These are phyloP conservation scores for Starmerella apicola DNA, from an alignment of 805 yeast genomes.

Conservation along the genomic window DNA sequence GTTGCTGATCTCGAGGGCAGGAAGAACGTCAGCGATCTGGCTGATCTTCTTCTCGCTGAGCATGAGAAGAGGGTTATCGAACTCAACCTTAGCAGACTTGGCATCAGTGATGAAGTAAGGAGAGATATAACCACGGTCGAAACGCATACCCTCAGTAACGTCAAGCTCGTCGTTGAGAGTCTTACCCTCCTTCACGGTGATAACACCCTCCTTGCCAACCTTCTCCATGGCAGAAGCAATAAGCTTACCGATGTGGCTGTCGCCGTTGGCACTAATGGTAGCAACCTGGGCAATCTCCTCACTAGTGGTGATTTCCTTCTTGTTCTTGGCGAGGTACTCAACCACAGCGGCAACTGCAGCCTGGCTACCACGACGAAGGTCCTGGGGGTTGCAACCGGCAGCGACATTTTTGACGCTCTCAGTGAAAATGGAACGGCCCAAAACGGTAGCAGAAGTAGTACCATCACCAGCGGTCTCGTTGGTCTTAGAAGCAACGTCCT, in stretches of 20 bases:
- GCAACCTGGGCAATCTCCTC: slow-evolving; percentile 98
- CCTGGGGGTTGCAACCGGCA: slow-evolving; percentile 99
- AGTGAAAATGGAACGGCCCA: slow-evolving; percentile 89
- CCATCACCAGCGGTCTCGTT: slow-evolving; percentile 98
- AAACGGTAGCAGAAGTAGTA: slow-evolving; percentile 92
- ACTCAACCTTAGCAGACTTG: slow-evolving; percentile 83
- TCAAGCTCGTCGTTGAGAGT: slow-evolving; percentile 93
- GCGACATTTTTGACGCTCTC: slow-evolving; percentile 95
- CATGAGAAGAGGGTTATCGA: slow-evolving; percentile 81
- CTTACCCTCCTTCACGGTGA: slow-evolving; percentile 94
- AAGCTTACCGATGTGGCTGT: slow-evolving; percentile 76
- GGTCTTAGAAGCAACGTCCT: slow-evolving; percentile 94
- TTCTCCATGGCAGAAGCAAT: slow-evolving; percentile 95
- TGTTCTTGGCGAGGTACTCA: slow-evolving; percentile 66
- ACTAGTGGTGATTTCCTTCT: slow-evolving; percentile 84
- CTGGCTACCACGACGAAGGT: slow-evolving; percentile 91
- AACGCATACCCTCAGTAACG: slow-evolving; percentile 96
- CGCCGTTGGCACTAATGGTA: slow-evolving; percentile 95
- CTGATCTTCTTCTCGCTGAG: slow-evolving; percentile 88
- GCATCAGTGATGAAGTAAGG: slow-evolving; percentile 94
- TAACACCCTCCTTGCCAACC: slow-evolving; percentile 98
- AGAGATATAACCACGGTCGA: slow-evolving; percentile 93
- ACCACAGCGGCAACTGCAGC: slow-evolving; percentile 93
- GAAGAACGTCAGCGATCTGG: slow-evolving; percentile 79
- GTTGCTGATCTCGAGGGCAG: slow-evolving; percentile 85